Evolutionary conservation across 148 eudicot genomes (phyloP).

Genomic region (Vaccinium darrowii): DNA sequence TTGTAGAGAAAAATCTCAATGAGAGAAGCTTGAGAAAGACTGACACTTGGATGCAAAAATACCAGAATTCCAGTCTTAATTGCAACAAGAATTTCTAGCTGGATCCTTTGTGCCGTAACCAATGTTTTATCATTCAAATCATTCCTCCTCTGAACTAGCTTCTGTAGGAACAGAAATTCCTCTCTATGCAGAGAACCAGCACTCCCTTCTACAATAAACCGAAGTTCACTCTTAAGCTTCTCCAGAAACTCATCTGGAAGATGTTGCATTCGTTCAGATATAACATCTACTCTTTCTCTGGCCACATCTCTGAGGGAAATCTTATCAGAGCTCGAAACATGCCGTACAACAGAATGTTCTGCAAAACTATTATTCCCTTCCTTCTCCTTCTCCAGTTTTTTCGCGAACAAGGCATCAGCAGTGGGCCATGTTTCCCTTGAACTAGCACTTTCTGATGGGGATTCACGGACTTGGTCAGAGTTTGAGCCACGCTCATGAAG

Average conservation of each 20-base stretch:
- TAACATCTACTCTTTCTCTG: slow-evolving; percentile 52
- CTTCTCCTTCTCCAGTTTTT: slow-evolving; percentile 39
- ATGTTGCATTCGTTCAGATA: slow-evolving; percentile 49
- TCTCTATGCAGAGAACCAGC: slow-evolving; percentile 56
- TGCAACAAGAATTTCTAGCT: slow-evolving; percentile 58
- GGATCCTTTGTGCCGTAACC: slow-evolving; percentile 49
- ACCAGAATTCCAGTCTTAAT: slow-evolving; percentile 63
- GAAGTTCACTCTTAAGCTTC: slow-evolving; percentile 43
- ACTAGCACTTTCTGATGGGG: slow-evolving; percentile 69
- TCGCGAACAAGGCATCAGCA: slow-evolving; percentile 39
- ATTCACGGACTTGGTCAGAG: slow-evolving; percentile 39
- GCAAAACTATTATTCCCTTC: slow-evolving; percentile 38
- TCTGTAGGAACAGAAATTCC: slow-evolving; percentile 47
- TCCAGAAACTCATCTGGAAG: slow-evolving; percentile 49
- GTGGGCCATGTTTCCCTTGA: slow-evolving; percentile 60
- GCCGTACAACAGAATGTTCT: slow-evolving; percentile 48
- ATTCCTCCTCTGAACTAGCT: slow-evolving; percentile 50
- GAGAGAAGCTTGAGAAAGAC: slow-evolving; percentile 54
- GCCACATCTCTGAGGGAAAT: slow-evolving; percentile 47
- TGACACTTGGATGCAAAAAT: slow-evolving; percentile 52
- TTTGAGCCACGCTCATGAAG: slow-evolving; percentile 39
- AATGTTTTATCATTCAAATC: slow-evolving; percentile 47
- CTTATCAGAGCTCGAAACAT: slow-evolving; percentile 39
- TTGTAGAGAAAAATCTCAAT: slow-evolving; percentile 55
- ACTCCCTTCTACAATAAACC: slow-evolving; percentile 51